Evolutionary conservation across 2,329 filamentous ascomycete genomes (phyloP).

Genomic region (Fusarium zealandicum): DNA sequence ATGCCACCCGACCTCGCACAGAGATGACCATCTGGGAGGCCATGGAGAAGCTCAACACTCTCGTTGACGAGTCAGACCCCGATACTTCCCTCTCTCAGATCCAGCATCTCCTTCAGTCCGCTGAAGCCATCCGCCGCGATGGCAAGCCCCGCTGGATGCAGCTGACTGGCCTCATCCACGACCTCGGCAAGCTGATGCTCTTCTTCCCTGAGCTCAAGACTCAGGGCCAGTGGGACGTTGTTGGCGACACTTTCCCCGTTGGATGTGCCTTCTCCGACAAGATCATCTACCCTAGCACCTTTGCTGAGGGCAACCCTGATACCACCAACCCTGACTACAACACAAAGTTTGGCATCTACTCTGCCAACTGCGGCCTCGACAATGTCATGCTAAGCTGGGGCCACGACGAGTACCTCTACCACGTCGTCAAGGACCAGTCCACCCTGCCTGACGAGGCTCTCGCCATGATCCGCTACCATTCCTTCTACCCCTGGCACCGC

Average conservation of each 20-base stretch:
- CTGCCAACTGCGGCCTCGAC: slow-evolving; percentile 79
- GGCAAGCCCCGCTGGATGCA: slow-evolving; percentile 86
- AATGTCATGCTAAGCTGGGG: slow-evolving; percentile 93
- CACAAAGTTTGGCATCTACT: slow-evolving; percentile 82
- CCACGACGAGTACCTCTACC: slow-evolving; percentile 87
- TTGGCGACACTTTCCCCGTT: slow-evolving; percentile 84
- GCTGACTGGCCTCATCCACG: slow-evolving; percentile 78
- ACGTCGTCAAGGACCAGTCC: slow-evolving; percentile 83
- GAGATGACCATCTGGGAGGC: slow-evolving; percentile 90
- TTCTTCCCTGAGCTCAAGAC: slow-evolving; percentile 71
- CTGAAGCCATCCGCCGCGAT: slow-evolving; percentile 87
- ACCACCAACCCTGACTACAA: slow-evolving; percentile 73
- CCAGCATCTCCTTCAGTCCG: slow-evolving; percentile 86
- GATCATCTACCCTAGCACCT: slow-evolving; percentile 84
- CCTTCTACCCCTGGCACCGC: slow-evolving; percentile 91
- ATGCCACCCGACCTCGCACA: slow-evolving; percentile 65
- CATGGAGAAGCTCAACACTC: slow-evolving; percentile 89
- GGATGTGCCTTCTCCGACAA: slow-evolving; percentile 76
- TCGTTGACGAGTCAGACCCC: slow-evolving; percentile 90
- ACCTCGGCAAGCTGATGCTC: slow-evolving; percentile 80
- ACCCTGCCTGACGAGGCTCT: slow-evolving; percentile 81
- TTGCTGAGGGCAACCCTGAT: slow-evolving; percentile 76
- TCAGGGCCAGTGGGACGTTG: slow-evolving; percentile 92
- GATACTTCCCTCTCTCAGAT: slow-evolving; percentile 89
- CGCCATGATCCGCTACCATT: slow-evolving; percentile 93